Evolutionary conservation across 768 basidiomycete species (phyloP), one percentile per base, ranked within the genome.

Genomic region (Megacollybia marginata): DNA sequence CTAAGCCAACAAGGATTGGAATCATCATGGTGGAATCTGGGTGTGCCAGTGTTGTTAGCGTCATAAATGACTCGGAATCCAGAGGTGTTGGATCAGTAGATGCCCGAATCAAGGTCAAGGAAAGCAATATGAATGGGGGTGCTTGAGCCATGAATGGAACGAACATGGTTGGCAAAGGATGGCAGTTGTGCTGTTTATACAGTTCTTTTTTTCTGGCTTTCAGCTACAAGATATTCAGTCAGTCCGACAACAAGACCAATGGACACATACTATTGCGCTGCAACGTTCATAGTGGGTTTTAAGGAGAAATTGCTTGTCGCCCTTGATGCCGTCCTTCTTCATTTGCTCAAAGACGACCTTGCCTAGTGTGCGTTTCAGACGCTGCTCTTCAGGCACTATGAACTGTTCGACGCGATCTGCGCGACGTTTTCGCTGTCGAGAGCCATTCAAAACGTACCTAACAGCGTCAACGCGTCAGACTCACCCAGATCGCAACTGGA

Each of bases 401-500:
- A 76, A 58, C 56, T 84, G 78, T 62, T 86, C 82, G 20, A 77
- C 68, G 55, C 76, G 72, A 65, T 75, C 74, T 56, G 79, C 73
- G 49, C 82, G 74, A 59, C 69, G 72, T 62, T 80, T 78, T 18
- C 81, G 78, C 87, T 90, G 51, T 54, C 31, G 2, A 28, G 23
- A 6, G 23, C 23, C 23, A 28, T 28, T 28, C 23, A 28, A 6
- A 28, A 28, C 23, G 4, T 6, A 28, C 4, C 2, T 2, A 28
- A 28, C 23, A 6, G 23, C 23, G 23, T 12, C 34, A 49, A 42
- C 19, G 46, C 13, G 12, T 47, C 34, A 33, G 15, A 62, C 78
- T 52, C 55, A 89, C 89, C 89, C 88, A 91, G 72, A 89, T 62
- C 57, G 85, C 79, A 50, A 85, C 69, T 32, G 89, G 89, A 11